phyloP scores from a whole-genome alignment of 2,329 filamentous ascomycete species.

The Aureobasidium sp. region DNA sequence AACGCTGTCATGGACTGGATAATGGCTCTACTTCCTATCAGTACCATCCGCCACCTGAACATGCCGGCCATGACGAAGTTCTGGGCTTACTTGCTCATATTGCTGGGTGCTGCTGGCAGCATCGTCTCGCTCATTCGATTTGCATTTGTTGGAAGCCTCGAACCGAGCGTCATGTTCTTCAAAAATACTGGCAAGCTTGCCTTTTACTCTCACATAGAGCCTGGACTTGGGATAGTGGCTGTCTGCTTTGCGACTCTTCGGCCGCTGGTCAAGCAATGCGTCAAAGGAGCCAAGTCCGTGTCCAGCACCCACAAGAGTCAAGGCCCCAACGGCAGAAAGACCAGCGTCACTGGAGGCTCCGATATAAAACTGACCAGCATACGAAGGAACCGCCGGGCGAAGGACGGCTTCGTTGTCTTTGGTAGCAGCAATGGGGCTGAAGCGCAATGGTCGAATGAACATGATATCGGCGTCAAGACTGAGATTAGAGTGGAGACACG shows the following conservation, averaged over 20 bases:
- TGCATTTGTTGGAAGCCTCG: slow-evolving; percentile 8
- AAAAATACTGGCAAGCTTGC: slow-evolving; percentile 15
- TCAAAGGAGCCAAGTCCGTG: not conserved
- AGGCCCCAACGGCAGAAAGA: not conserved
- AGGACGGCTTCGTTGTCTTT: not conserved
- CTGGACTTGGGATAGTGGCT: slow-evolving; percentile 22
- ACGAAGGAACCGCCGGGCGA: not conserved
- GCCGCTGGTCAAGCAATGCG: slow-evolving; percentile 19
- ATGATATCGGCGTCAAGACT: not conserved
- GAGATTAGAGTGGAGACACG: not conserved
- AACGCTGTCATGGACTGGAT: slow-evolving; percentile 17
- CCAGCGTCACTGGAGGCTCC: not conserved
- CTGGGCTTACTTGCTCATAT: slow-evolving; percentile 11
- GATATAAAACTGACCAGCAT: not conserved
- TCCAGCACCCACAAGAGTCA: not conserved
- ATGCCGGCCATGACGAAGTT: slow-evolving; percentile 13
- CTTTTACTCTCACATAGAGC: slow-evolving; percentile 20
- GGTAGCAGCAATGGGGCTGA: not conserved
- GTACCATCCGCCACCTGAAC: slow-evolving; percentile 8
- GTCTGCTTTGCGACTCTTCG: slow-evolving; percentile 20
- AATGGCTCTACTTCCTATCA: slow-evolving; percentile 13
- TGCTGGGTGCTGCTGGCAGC: slow-evolving; percentile 10
- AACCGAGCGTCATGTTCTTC: slow-evolving; percentile 2
- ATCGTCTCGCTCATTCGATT: slow-evolving; percentile 17
- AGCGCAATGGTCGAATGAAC: not conserved